Percentiles rank a stretch among this genome's conserved stretches.
These are phyloP conservation scores for Beta vulgaris DNA, from an alignment of 148 eudicot genomes.

Conservation along the genomic window DNA sequence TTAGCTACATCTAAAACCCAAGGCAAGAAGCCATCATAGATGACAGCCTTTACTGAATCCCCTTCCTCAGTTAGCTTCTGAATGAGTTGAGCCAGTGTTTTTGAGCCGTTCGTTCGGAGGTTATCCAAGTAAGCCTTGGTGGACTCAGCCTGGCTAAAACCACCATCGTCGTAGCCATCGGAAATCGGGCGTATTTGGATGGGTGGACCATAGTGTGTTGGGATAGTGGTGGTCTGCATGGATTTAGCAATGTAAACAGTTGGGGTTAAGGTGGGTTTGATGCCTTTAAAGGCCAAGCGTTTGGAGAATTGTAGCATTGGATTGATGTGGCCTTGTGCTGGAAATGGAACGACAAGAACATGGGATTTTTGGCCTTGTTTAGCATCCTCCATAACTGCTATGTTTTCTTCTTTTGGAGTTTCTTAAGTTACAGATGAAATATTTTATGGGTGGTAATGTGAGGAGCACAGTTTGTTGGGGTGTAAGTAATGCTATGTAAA, in stretches of 20 bases:
- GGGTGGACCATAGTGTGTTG: constrained; percentile 14
- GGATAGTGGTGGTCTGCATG: constrained; percentile 23
- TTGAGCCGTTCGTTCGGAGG: constrained; percentile 28
- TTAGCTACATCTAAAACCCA: constrained; percentile 53
- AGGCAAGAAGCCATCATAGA: constrained; percentile 50
- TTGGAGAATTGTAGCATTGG: constrained; percentile 60
- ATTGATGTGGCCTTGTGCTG: constrained; percentile 64
- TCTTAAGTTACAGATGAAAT: too few species aligned
- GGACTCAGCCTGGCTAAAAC: constrained; percentile 30
- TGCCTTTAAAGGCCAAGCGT: constrained; percentile 40
- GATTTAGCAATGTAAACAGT: constrained; percentile 35
- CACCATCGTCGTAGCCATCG: constrained; percentile 49
- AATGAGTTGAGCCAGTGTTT: constrained; percentile 37
- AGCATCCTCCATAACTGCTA: constrained; percentile 25
- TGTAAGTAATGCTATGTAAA: too few species aligned
- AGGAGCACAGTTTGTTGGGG: too few species aligned
- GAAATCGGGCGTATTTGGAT: constrained; percentile 42
- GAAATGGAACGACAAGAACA: constrained; percentile 48
- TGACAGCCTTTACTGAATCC: constrained; percentile 32
- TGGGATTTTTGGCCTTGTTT: constrained; percentile 28
- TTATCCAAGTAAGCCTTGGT: constrained; percentile 29
- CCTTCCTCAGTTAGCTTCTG: constrained; percentile 17
- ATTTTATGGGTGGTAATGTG: too few species aligned
- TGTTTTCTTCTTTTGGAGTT: neutral
- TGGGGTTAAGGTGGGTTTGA: constrained; percentile 37